Evolutionary conservation across 345 rosid genomes (phyloP).

Genomic region (Kandelia obovata): DNA sequence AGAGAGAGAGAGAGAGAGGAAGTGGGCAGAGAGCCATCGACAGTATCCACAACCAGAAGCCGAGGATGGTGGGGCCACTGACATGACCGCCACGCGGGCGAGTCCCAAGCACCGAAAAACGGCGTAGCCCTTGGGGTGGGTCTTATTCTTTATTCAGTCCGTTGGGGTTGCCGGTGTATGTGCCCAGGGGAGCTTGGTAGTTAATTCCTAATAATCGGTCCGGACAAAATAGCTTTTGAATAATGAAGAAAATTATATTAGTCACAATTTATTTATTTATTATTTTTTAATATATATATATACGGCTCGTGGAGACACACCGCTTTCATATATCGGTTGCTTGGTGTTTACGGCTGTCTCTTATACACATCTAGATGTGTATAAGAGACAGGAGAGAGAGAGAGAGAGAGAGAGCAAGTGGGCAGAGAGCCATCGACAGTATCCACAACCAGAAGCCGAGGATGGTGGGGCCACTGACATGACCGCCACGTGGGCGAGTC

Average conservation of each 20-base stretch:
- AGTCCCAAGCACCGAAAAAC: slow-evolving; percentile 29
- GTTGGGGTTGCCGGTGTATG: background rate
- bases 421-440: slow-evolving; percentile 26
- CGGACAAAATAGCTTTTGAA: too few species aligned
- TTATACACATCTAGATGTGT: too few species aligned
- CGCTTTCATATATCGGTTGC: too few species aligned
- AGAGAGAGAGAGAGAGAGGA: background rate
- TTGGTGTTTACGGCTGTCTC: too few species aligned
- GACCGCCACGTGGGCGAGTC: slow-evolving; percentile 63
- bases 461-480: slow-evolving; percentile 43
- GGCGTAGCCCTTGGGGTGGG: slow-evolving; percentile 5
- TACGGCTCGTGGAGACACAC: too few species aligned
- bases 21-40: slow-evolving; percentile 21
- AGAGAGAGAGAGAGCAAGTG: background rate
- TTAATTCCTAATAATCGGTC: too few species aligned
- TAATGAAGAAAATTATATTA: too few species aligned
- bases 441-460: slow-evolving; percentile 37
- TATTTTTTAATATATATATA: too few species aligned
- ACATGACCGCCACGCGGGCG: slow-evolving; percentile 62
- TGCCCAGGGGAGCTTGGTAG: background rate
- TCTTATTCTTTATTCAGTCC: background rate
- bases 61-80: slow-evolving; percentile 38
- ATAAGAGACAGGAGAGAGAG: background rate
- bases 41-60: slow-evolving; percentile 35
- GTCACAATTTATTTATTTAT: too few species aligned